phyloP scores from a whole-genome alignment of 495 filamentous ascomycete species.

The Acidomyces sp. region DNA sequence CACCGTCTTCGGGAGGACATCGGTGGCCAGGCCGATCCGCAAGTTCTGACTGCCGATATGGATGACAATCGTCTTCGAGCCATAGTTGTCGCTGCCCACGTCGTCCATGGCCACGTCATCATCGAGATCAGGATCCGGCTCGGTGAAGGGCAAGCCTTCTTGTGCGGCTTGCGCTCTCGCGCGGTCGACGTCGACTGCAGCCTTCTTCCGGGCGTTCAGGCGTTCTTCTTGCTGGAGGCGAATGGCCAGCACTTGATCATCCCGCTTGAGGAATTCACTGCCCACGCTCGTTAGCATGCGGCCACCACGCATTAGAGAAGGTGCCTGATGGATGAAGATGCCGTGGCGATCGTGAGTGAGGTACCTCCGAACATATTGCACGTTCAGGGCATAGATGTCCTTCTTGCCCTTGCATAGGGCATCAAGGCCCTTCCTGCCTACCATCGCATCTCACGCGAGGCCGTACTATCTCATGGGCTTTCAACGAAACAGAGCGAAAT shows the following conservation, averaged over 20 bases:
- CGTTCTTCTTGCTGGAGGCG: conserved; percentile 74
- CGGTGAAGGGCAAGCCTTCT: conserved; percentile 33
- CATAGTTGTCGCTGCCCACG: conserved; percentile 30
- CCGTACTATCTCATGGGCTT: too few species aligned
- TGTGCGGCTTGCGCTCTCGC: conserved; percentile 57
- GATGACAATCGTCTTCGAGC: conserved; percentile 88
- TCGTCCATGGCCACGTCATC: conserved; percentile 47
- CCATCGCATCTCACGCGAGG: conserved; percentile 14
- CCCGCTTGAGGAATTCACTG: conserved; percentile 93
- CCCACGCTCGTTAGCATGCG: background rate
- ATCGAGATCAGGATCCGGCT: conserved; percentile 44
- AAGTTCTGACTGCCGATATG: conserved; percentile 98
- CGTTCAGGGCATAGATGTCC: conserved; percentile 18
- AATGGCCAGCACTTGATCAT: conserved; percentile 85
- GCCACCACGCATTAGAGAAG: too few species aligned
- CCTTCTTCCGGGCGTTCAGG: conserved; percentile 63
- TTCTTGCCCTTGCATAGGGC: conserved; percentile 17
- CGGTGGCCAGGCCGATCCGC: conserved; percentile 80
- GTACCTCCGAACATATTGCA: conserved; percentile 19
- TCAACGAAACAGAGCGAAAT: too few species aligned
- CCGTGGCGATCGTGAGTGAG: background rate
- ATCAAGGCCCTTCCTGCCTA: conserved; percentile 16
- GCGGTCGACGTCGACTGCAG: conserved; percentile 73
- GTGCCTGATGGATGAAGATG: background rate
- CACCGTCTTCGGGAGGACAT: conserved; percentile 84